Evolutionary conservation across 306 rosid species (phyloP), one percentile per base, ranked within the genome.

Genomic region (Amphicarpaea edgeworthii): DNA sequence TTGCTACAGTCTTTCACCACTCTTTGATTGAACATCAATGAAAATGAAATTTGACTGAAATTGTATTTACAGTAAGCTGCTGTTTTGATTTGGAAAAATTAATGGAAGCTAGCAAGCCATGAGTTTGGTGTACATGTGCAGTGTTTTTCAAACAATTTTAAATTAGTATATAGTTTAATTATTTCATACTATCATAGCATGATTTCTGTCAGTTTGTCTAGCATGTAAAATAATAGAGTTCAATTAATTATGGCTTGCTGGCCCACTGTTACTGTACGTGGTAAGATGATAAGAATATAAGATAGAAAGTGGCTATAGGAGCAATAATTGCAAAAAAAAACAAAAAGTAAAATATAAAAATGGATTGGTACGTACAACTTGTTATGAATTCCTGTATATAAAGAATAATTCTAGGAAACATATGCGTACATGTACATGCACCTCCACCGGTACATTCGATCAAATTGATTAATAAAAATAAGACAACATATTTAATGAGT

Each of bases 271-370:
- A 16, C 38, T 12, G n/a, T 49, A 14, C 21, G 23, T 50, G 26
- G n/a, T n/a, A n/a, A n/a, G 47, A 49, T 32, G 71, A 75, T 54
- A 53, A 66, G 67, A 66, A n/a, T n/a, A n/a, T 40, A 66, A 3
- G 32, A 28, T 40, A 66, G 6, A 65, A 75, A 28, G 59, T 77
- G 19, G 34, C 51, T 51, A 21, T 8, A 45, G 10, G 51, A 53
- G 5, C 76, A n/a, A 64, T 64, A 21, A 47, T 64, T 51, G 45
- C 30, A 65, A 28, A 28, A 28, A 23, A 23, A 20, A 28, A 28
- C n/a, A 23, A 20, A 47, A 8, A 53, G 47, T 40, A 66, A 16
- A 34, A 7, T 9, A 60, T 12, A 58, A 26, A 11, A 1, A 73
- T 26, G 1, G n/a, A 37, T 69, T 58, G 21, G 71, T 7, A 69